Base-by-base conservation (phyloP, 768 basidiomycete genomes). In the Lentinula edodes region DNA sequence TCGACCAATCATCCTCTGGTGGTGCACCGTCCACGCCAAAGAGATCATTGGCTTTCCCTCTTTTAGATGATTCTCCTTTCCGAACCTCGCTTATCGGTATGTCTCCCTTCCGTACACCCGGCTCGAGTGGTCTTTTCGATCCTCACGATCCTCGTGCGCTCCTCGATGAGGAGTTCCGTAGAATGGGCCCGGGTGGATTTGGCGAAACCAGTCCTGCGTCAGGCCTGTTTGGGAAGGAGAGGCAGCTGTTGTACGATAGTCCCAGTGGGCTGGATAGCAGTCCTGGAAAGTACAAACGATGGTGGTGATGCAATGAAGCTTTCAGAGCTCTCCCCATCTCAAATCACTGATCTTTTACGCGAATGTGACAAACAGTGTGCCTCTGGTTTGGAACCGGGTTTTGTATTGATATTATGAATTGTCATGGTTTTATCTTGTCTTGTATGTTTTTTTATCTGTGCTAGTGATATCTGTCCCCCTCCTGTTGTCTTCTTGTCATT, bases 111-210 rank as follows among this genome's bases (percentile, higher is more conserved):
- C 78, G 80, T 18, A 81, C 83, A 12, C 85, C 83, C 3, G 77
- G 77, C 12, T 76, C 80, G 48, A 73, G 80, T 62, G 74, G 67
- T 32, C 77, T 89, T 36, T 85, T 83, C 64, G 90, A 91, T 69
- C 89, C 89, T 35, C 85, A 89, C 64, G 88, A 91, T 71, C 88
- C 89, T 3, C 75, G 81, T 36, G 75, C 81, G 36, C 66, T 90
- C 46, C 74, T 92, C 23, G 88, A 90, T 52, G 91, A 92, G 53
- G 91, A 93, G 61, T 74, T 93, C 59, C 82, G 79, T 52, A 75
- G 86, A 60, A 72, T 84, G 61, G 78, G 79, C 3, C 10, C 58
- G 6, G 48, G 58, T 35, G 46, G 58, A 48, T 75, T 66, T 61
- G 77, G 72, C 18, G 76, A 72, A 4, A 67, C 71, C 34, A 90